Evolutionary conservation across 1,139 yeast species (phyloP).

Genomic region (Blastobotrys raffinosifermentans): DNA sequence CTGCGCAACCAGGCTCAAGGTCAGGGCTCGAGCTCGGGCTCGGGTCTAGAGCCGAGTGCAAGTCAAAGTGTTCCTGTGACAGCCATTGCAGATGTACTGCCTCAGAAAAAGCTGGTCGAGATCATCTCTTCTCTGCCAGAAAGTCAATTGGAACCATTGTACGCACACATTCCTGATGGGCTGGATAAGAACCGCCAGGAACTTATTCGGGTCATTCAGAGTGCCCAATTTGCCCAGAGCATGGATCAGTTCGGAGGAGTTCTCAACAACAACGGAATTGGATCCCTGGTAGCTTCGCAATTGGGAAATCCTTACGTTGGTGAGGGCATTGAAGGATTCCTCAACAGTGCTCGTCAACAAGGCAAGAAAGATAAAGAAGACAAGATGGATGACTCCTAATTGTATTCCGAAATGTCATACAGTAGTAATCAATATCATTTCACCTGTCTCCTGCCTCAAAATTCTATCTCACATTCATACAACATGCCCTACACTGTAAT

Average conservation of each 20-base stretch:
- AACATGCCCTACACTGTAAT: too few species aligned
- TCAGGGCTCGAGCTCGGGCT: background rate
- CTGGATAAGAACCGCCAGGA: conserved; percentile 39
- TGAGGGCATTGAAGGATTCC: conserved; percentile 53
- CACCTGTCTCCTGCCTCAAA: too few species aligned
- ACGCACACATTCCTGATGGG: conserved; percentile 43
- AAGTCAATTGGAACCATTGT: conserved; percentile 37
- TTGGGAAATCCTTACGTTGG: conserved; percentile 49
- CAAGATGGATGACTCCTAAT: background rate
- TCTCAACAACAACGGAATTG: conserved; percentile 44
- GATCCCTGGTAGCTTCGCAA: conserved; percentile 47
- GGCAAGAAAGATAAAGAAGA: conserved; percentile 20
- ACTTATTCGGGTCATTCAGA: conserved; percentile 43
- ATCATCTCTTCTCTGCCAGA: conserved; percentile 39
- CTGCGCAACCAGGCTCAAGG: background rate
- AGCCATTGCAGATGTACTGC: conserved; percentile 39
- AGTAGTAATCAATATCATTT: too few species aligned
- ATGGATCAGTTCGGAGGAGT: conserved; percentile 42
- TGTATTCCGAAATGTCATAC: too few species aligned
- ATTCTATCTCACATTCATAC: too few species aligned
- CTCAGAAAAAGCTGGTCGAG: conserved; percentile 36
- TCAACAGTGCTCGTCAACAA: conserved; percentile 41
- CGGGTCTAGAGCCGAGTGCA: background rate
- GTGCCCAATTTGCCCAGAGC: conserved; percentile 51
- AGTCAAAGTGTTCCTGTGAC: conserved; percentile 20